These are phyloP conservation scores for Ogataea trehalophila DNA, from an alignment of 805 yeast genomes.

Conservation along the genomic window DNA sequence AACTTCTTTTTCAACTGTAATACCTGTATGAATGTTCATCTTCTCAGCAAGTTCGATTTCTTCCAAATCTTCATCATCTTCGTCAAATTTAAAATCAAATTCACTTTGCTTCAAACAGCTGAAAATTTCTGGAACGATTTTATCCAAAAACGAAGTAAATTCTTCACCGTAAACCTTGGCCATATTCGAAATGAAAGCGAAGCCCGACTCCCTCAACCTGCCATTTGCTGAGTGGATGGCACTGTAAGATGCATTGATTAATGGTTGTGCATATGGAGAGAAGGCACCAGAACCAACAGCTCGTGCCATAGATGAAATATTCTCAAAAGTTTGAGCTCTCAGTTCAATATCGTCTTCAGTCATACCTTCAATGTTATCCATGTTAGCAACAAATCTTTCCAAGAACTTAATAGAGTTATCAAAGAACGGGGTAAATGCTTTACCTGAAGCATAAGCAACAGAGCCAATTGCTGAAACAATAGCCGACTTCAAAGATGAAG, in stretches of 20 bases:
- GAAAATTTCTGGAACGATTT: slow-evolving; percentile 78
- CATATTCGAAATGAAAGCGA: slow-evolving; percentile 87
- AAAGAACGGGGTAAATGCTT: slow-evolving; percentile 81
- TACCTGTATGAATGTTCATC: slow-evolving; percentile 86
- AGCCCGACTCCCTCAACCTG: slow-evolving; percentile 91
- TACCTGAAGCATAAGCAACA: slow-evolving; percentile 93
- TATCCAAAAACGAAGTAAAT: slow-evolving; percentile 79
- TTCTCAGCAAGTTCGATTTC: slow-evolving; percentile 66
- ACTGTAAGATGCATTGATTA: slow-evolving; percentile 80
- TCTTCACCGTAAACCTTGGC: slow-evolving; percentile 93
- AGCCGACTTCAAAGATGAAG: slow-evolving; percentile 70
- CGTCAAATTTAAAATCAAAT: slow-evolving; percentile 59
- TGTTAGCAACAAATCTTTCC: slow-evolving; percentile 73
- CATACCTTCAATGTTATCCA: slow-evolving; percentile 66
- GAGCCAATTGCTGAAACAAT: slow-evolving; percentile 96
- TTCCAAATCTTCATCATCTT: slow-evolving; percentile 44
- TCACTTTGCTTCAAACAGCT: slow-evolving; percentile 84
- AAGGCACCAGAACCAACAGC: slow-evolving; percentile 94
- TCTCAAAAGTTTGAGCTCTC: slow-evolving; percentile 88
- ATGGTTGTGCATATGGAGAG: slow-evolving; percentile 78
- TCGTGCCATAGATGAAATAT: slow-evolving; percentile 89
- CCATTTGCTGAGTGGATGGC: slow-evolving; percentile 74
- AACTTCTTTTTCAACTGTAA: slow-evolving; percentile 92
- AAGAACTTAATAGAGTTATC: slow-evolving; percentile 72
- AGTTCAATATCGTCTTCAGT: slow-evolving; percentile 87